A percentile compares a stretch with the other conserved stretches of the same genome.
Conservation (phyloP, 306 rosid species). For the Hippophae tibetana region DNA sequence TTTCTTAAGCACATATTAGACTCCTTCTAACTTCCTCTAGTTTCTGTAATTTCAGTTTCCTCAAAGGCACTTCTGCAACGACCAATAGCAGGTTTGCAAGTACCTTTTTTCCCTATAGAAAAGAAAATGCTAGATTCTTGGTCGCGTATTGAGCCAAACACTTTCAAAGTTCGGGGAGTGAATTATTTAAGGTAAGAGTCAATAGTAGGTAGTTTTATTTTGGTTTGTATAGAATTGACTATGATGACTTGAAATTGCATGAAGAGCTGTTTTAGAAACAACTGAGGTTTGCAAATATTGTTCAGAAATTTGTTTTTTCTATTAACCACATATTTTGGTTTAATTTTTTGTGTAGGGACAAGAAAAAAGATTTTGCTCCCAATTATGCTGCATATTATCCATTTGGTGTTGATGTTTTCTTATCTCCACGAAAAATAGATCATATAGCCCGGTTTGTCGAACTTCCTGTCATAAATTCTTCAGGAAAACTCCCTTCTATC, state of each 20-base stretch:
- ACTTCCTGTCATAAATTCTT: slow-evolving; percentile 50
- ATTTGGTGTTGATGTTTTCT: slow-evolving; percentile 90
- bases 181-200: slow-evolving; percentile 71
- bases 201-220: neutral
- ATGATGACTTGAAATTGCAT: neutral
- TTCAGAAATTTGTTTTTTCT: neutral
- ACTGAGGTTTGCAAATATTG: slow-evolving; percentile 1
- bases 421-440: slow-evolving; percentile 67
- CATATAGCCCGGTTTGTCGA: slow-evolving; percentile 81
- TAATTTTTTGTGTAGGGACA: slow-evolving; percentile 52
- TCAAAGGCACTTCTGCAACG: slow-evolving; percentile 71
- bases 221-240: slow-evolving; percentile 11
- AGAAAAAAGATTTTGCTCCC: slow-evolving; percentile 78
- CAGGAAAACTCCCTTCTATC: slow-evolving; percentile 61
- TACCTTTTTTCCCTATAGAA: slow-evolving; percentile 78
- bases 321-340: slow-evolving; percentile 10
- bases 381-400: slow-evolving; percentile 79
- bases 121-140: slow-evolving; percentile 88
- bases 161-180: slow-evolving; percentile 72
- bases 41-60: slow-evolving; percentile 57
- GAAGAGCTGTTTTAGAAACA: neutral
- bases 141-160: slow-evolving; percentile 74
- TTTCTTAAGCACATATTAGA: slow-evolving; percentile 1
- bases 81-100: slow-evolving; percentile 89
- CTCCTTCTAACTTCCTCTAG: slow-evolving; percentile 7